phyloP scores from a whole-genome alignment of 306 rosid species.

The Vigna mungo region DNA sequence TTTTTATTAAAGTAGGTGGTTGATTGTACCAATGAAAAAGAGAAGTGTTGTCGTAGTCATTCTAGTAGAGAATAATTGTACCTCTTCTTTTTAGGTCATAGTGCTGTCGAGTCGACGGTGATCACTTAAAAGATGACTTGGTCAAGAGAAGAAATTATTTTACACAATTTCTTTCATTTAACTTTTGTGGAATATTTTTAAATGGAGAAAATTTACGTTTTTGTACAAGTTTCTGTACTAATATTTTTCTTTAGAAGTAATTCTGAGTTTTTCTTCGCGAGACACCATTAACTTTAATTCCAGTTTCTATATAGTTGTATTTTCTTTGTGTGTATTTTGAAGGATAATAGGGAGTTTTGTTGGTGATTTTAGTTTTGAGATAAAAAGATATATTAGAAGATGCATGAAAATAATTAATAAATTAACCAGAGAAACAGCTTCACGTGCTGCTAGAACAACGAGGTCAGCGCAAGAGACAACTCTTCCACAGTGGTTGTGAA shows the following conservation, averaged over 20 bases:
- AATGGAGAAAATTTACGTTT: too few relatives aligned
- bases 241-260: too few relatives aligned
- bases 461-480: constrained; percentile 67
- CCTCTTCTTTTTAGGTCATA: background rate
- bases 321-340: too few relatives aligned
- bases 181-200: too few relatives aligned
- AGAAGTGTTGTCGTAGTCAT: background rate
- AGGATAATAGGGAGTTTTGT: too few relatives aligned
- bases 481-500: constrained; percentile 54
- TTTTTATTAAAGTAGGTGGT: background rate
- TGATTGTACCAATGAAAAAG: background rate
- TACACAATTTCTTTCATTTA: too few relatives aligned
- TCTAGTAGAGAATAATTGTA: background rate
- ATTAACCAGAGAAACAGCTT: constrained; percentile 55
- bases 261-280: too few relatives aligned
- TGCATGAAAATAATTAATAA: background rate
- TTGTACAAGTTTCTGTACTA: too few relatives aligned
- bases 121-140: background rate
- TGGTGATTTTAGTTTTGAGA: background rate
- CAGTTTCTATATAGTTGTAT: too few relatives aligned
- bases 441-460: constrained; percentile 62
- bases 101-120: background rate
- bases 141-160: too few relatives aligned
- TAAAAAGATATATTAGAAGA: background rate
- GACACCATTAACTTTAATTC: too few relatives aligned